Evolutionary conservation across 768 basidiomycete genomes (phyloP), one percentile per base, ranked within the genome.

Genomic region (Lactarius hatsudake): DNA sequence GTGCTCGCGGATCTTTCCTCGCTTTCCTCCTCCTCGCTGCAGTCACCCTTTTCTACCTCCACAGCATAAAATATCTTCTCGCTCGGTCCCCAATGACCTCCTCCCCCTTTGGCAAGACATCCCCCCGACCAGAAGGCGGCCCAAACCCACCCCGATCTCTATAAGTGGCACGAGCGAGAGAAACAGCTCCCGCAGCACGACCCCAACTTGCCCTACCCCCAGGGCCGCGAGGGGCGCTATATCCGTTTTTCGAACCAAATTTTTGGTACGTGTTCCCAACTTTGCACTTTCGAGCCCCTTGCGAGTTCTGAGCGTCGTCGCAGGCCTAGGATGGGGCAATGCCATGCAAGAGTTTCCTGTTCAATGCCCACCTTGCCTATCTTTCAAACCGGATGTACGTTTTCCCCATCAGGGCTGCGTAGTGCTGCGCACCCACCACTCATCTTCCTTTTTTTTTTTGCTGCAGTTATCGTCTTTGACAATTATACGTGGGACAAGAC

Each of bases 251-350:
- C 63, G 20, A 71, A 71, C 30, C 69, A 71, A 4, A 1, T 64
- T 1, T 48, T 26, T 10, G 43, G 69, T 71, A n/a, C 63, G 64
- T 66, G 18, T 40, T 13, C 28, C 13, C 4, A n/a, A 3, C n/a
- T 18, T 34, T 13, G n/a, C 54, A 32, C 28, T 18, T 15, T 20
- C n/a, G 10, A 3, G 4, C 10, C 20, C 9, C 20, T 17, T 48
- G n/a, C 20, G n/a, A 51, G 10, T 12, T 13, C 48, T 51, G 48
- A 51, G 4, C 48, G 4, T 23, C 45, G 10, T 51, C 40, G 23
- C 1, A 84, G 84, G 72, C 10, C 78, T 81, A 53, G 87, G 87
- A 3, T 88, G 85, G 85, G 87, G 86, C 3, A 89, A 89, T 62
- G 79, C 75, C 9, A 77, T 87, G 78, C 84, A 88, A 65, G 86